These are phyloP conservation scores for Suillus bovinus DNA, from an alignment of 768 basidiomycete genomes.

Conservation along the genomic window DNA sequence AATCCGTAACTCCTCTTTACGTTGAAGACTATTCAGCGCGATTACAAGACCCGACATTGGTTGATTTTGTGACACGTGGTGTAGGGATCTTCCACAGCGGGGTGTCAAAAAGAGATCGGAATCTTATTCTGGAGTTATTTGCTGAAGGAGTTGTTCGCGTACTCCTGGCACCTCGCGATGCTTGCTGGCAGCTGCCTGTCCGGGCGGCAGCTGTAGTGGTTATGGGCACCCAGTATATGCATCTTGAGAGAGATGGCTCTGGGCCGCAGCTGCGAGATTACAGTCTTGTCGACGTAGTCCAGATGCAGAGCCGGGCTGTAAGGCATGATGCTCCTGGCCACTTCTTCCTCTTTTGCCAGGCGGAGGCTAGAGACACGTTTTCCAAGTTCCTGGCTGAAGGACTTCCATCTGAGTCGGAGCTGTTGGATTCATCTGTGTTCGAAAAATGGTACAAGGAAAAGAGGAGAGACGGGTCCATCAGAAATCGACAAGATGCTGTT, in stretches of 20 bases:
- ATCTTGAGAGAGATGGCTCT: constrained; percentile 43
- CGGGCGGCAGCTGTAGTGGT: constrained; percentile 80
- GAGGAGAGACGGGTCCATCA: constrained; percentile 39
- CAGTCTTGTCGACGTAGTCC: constrained; percentile 73
- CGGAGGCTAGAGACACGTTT: constrained; percentile 80
- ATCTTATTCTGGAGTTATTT: constrained; percentile 77
- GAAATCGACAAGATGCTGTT: constrained; percentile 64
- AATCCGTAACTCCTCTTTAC: constrained; percentile 46
- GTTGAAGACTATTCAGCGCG: constrained; percentile 60
- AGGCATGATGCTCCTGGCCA: constrained; percentile 58
- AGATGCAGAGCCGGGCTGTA: constrained; percentile 90
- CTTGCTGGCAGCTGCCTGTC: constrained; percentile 89
- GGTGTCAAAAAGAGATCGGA: constrained; percentile 64
- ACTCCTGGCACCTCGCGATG: constrained; percentile 78
- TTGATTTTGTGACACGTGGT: constrained; percentile 79
- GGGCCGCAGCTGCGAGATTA: constrained; percentile 82
- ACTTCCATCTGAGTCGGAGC: constrained; percentile 82
- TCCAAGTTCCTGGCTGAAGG: constrained; percentile 82
- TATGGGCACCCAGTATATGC: constrained; percentile 89
- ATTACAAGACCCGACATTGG: constrained; percentile 61
- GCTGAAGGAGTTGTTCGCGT: constrained; percentile 78
- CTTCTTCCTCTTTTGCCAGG: constrained; percentile 88
- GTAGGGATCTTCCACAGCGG: constrained; percentile 87
- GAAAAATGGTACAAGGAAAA: constrained; percentile 47
- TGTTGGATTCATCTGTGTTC: constrained; percentile 54